A percentile compares a stretch with the other conserved stretches of the same genome.
phyloP scores from a whole-genome alignment of 192 early-diverging fungal species.

The Dissophora globulifera region DNA sequence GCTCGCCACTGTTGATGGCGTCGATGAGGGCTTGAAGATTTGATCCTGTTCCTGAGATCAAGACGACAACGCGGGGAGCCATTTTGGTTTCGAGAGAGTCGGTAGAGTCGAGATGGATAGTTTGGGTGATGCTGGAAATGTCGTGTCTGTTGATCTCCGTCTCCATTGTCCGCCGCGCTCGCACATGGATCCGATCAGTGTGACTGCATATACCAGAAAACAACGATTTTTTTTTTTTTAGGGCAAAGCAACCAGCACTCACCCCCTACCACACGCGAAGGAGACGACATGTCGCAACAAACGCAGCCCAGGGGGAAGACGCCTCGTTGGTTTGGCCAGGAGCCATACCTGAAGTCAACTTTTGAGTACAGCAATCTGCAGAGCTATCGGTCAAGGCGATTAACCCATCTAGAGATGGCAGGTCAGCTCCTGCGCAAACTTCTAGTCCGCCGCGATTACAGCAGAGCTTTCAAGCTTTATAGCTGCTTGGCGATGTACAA shows the following conservation, averaged over 20 bases:
- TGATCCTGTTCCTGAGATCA: slow-evolving; percentile 94
- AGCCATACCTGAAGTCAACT: slow-evolving; percentile 1
- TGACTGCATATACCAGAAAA: background rate
- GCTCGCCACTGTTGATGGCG: slow-evolving; percentile 61
- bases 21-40: slow-evolving; percentile 98
- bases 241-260: no score
- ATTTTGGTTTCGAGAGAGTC: slow-evolving; percentile 34
- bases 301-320: background rate
- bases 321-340: background rate
- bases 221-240: slow-evolving; percentile 3
- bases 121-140: background rate
- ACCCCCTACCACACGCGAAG: no score
- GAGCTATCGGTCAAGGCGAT: background rate
- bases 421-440: slow-evolving; percentile 17
- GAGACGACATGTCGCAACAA: no score
- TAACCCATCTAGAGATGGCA: slow-evolving; percentile 18
- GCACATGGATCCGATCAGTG: no score
- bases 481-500: background rate
- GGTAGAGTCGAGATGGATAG: background rate
- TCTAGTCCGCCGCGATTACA: slow-evolving; percentile 24
- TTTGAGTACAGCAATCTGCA: background rate
- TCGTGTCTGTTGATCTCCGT: no score
- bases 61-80: slow-evolving; percentile 78
- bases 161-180: no score
- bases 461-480: slow-evolving; percentile 32